Evolutionary conservation across 768 basidiomycete genomes (phyloP), one percentile per base, ranked within the genome.

Genomic region (Phaeolepiota aurea): DNA sequence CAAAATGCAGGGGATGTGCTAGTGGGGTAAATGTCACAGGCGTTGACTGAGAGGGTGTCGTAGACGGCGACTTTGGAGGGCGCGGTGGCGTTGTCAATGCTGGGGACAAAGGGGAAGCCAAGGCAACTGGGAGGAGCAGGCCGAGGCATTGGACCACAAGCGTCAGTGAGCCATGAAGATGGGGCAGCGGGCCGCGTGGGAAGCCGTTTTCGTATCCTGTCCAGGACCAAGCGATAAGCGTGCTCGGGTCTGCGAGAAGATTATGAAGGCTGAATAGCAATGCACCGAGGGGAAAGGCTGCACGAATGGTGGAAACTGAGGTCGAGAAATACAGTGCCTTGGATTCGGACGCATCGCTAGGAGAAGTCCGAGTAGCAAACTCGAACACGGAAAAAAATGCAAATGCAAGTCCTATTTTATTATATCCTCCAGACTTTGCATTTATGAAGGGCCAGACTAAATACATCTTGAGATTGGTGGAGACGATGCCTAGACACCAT

Each of bases 141-240:
- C 84, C 87, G 4, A 79, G 22, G 2, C 66, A 68, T 52, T 85
- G 79, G 1, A 74, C 72, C 15, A 79, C 52, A 22, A 89, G 64
- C 11, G 87, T 87, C 35, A 86, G 55, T 0, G 74, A 69, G n/a
- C 77, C 79, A 51, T 84, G 79, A 3, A 84, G 57, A 49, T 83
- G 76, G 4, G 87, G 81, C 1, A 82, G 56, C 2, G 89, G 89
- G 0, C 89, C 89, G 37, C 63, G 72, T 22, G 79, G 71, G 3
- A 54, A 53, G 25, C 71, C 62, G 32, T 81, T 64, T 15, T 77
- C 72, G 47, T 82, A 92, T n/a, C 89, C 89, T 0, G 87, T 84
- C 89, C 89, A 93, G 2, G 85, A 82, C 84, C 87, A 90, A 14
- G 86, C 77, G 43, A 91, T 70, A 33, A 90, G 71, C 0, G 87